phyloP scores from a whole-genome alignment of 163 green algal genomes.

The Scenedesmus sp. region DNA sequence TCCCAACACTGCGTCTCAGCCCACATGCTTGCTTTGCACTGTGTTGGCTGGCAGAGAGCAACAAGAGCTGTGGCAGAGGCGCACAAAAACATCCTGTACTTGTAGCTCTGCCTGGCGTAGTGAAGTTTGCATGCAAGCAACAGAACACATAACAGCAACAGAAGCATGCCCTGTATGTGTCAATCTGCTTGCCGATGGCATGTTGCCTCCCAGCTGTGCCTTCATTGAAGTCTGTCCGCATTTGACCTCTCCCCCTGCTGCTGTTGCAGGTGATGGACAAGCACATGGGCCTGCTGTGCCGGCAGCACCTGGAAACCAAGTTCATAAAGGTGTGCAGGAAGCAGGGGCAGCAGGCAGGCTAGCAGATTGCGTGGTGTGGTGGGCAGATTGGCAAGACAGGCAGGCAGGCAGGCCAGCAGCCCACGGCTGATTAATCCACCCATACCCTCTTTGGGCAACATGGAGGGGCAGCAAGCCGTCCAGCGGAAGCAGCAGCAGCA shows the following conservation, averaged over 20 bases:
- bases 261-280: conserved; percentile 95
- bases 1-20: no score
- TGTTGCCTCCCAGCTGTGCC: neutral
- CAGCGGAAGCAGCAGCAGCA: neutral
- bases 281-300: conserved; percentile 89
- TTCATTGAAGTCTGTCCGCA: neutral
- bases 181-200: neutral
- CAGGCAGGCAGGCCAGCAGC: no score
- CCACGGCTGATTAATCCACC: no score
- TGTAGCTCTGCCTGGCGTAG: neutral
- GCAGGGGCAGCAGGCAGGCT: neutral
- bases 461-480: neutral
- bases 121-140: no score
- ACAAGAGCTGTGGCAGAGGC: neutral
- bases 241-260: neutral
- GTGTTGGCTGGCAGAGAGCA: neutral
- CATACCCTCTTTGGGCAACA: no score
- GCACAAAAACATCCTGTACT: neutral
- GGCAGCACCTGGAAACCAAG: conserved; percentile 96
- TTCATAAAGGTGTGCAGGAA: conserved; percentile 87
- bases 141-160: neutral
- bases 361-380: neutral
- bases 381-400: no score
- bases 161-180: neutral
- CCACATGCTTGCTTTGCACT: neutral